phyloP scores from a whole-genome alignment of 352 stramenopile species.

The Peronosclerospora sorghi region DNA sequence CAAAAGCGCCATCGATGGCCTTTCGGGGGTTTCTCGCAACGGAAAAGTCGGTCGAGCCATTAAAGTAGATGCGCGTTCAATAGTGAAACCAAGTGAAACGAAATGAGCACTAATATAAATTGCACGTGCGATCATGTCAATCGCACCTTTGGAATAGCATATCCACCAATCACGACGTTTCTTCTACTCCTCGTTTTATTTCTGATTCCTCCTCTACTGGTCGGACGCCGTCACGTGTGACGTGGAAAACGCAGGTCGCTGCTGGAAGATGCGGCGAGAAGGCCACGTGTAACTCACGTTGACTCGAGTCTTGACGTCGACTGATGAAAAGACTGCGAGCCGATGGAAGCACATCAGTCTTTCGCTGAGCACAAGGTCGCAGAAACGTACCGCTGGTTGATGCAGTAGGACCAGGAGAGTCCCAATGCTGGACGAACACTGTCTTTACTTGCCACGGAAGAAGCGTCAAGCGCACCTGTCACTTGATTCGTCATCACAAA shows the following conservation, averaged over 20 bases:
- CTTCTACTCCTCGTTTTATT: neutral
- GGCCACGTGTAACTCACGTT: constrained; percentile 30
- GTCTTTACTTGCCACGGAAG: constrained; percentile 8
- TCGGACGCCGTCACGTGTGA: constrained; percentile 43
- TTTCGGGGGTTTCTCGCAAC: constrained; percentile 9
- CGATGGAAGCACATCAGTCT: constrained; percentile 3
- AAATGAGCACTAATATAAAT: too few species aligned
- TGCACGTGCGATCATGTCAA: constrained; percentile 15
- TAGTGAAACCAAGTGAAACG: constrained; percentile 12
- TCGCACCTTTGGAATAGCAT: constrained; percentile 6
- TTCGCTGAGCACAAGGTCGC: neutral
- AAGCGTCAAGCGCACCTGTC: constrained; percentile 46
- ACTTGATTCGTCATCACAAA: constrained; percentile 79
- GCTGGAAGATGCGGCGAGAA: constrained; percentile 47
- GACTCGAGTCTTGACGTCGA: constrained; percentile 14
- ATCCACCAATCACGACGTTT: constrained; percentile 7
- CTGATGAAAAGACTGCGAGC: constrained; percentile 40
- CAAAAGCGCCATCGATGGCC: constrained; percentile 3
- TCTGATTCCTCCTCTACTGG: constrained; percentile 12
- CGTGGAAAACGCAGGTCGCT: constrained; percentile 33
- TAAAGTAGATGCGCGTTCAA: constrained; percentile 9
- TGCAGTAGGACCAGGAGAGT: constrained; percentile 74
- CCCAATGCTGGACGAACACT: constrained; percentile 51
- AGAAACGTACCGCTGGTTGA: constrained; percentile 63
- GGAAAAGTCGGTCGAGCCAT: constrained; percentile 2